These are phyloP conservation scores for Solanum hybrid DNA, from an alignment of 305 asterid genomes.

Conservation along the genomic window DNA sequence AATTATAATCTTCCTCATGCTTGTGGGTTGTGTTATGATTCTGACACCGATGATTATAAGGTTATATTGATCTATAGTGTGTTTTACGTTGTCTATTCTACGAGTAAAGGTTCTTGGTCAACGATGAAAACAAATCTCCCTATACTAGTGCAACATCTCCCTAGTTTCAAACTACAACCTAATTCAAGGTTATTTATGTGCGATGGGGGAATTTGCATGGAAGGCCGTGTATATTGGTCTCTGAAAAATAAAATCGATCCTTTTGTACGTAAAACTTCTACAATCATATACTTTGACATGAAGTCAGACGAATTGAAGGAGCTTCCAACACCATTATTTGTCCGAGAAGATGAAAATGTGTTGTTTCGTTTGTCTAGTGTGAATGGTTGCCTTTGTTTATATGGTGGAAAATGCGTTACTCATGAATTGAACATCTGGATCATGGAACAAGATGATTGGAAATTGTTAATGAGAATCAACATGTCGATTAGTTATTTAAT, in stretches of 20 bases:
- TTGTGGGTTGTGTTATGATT: background rate
- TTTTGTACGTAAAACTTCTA: background rate
- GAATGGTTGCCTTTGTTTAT: background rate
- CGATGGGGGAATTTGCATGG: background rate
- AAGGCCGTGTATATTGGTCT: background rate
- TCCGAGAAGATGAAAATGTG: background rate
- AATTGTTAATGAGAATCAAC: background rate
- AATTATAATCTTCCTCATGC: background rate
- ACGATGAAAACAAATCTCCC: background rate
- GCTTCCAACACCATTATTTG: background rate
- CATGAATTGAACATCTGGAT: background rate
- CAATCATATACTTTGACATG: background rate
- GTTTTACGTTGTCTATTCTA: background rate
- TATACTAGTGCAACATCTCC: background rate
- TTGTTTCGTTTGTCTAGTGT: background rate
- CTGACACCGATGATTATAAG: background rate
- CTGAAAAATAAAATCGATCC: background rate
- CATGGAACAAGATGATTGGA: background rate
- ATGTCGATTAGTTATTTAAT: background rate
- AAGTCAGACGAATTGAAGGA: background rate
- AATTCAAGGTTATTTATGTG: background rate
- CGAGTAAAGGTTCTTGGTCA: background rate
- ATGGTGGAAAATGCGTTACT: background rate
- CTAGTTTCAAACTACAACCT: background rate
- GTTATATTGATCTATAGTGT: background rate